phyloP scores from a whole-genome alignment of 768 basidiomycete species.

The Lactifluus pinguis region DNA sequence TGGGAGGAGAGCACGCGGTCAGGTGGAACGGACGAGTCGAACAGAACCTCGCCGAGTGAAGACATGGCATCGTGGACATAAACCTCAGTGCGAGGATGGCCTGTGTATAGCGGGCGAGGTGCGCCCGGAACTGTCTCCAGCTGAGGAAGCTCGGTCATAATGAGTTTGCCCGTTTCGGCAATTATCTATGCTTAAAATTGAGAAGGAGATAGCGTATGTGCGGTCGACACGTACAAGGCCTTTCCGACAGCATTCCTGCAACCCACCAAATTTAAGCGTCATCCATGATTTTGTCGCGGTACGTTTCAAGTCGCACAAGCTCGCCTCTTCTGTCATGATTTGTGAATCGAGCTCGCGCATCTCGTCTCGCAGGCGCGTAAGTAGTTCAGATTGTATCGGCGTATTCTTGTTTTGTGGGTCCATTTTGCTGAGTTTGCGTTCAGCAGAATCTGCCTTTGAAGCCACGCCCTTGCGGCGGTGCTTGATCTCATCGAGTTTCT shows the following conservation, averaged over 20 bases:
- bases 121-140: constrained; percentile 76
- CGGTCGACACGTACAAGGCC: constrained; percentile 37
- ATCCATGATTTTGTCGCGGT: constrained; percentile 57
- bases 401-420: constrained; percentile 81
- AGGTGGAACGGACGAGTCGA: constrained; percentile 33
- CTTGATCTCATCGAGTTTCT: constrained; percentile 68
- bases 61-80: constrained; percentile 56
- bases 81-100: constrained; percentile 51
- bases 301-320: constrained; percentile 78
- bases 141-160: constrained; percentile 59
- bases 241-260: constrained; percentile 79
- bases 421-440: constrained; percentile 88
- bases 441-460: constrained; percentile 70
- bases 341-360: constrained; percentile 73
- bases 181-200: constrained; percentile 32
- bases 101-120: constrained; percentile 61
- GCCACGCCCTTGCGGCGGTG: constrained; percentile 57
- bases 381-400: constrained; percentile 55
- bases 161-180: constrained; percentile 46
- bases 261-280: constrained; percentile 79
- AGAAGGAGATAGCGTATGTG: not conserved
- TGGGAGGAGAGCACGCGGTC: constrained; percentile 11
- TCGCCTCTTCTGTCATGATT: constrained; percentile 75
- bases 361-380: constrained; percentile 65
- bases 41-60: constrained; percentile 42